Base-by-base conservation (phyloP, 2,329 filamentous ascomycete species). In the Colletotrichum orbiculare region DNA sequence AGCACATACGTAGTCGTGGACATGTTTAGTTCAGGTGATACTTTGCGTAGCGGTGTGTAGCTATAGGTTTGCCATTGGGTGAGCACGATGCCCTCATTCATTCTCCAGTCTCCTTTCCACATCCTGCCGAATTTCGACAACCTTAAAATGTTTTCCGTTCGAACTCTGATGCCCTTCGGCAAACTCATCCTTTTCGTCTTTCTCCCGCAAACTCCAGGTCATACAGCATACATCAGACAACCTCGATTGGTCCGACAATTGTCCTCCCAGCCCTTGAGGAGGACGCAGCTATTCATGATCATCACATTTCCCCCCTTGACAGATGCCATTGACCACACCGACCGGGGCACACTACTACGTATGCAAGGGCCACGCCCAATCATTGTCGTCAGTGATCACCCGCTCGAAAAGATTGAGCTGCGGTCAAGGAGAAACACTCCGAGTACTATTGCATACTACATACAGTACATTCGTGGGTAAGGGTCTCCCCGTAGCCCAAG, bases 351-450 rank as follows among this genome's bases (percentile, higher is more conserved):
- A 38, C 11, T 38, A n/a, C n/a, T n/a, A n/a, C n/a, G n/a, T n/a
- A 61, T 62, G 62, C 62, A 65, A 60, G 57, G 57, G 46, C 57
- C 17, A 37, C 50, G 10, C 11, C 62, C 57, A 65, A 65, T 65
- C 57, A 65, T 7, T 9, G n/a, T 8, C 38, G 34, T 8, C 52
- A 10, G 25, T 25, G 25, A 25, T 25, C 25, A 25, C 25, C 25
- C 25, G 25, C 25, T 25, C 25, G 25, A 25, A 25, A 25, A 25
- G 3, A 25, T 5, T 5, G 25, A 56, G 52, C 45, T 39, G 45
- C 50, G 50, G 34, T n/a, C 42, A 50, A 41, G 57, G 39, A 45
- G 33, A 53, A 25, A 25, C 25, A 25, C 25, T 25, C 1, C 25
- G 4, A 25, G 25, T 25, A 25, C 25, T 25, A 17, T 17, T 17